A percentile compares a stretch with the other conserved stretches of the same genome.
phyloP scores from a whole-genome alignment of 176 grass and related monocot species.

The Triticum turgidum region DNA sequence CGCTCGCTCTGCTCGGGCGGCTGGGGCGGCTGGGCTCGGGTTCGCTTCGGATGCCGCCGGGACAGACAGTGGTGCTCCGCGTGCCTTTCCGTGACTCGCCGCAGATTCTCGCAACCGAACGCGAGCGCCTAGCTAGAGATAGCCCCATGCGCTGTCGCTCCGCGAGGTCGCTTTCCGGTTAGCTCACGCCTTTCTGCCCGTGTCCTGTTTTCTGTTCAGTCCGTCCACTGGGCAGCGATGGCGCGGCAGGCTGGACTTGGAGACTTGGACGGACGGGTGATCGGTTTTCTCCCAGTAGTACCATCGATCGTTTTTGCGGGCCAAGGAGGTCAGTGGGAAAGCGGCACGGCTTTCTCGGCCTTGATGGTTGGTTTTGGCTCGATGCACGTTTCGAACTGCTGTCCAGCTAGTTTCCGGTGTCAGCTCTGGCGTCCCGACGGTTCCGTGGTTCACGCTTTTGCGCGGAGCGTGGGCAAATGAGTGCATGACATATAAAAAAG shows the following conservation, averaged over 20 bases:
- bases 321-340: neutral
- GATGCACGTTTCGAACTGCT: neutral
- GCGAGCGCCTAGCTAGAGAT: too few relatives aligned
- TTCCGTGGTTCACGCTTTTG: neutral
- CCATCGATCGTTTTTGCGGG: neutral
- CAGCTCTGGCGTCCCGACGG: neutral
- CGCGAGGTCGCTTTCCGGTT: neutral
- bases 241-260: neutral
- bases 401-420: neutral
- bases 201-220: neutral
- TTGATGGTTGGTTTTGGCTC: too few relatives aligned
- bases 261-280: too few relatives aligned
- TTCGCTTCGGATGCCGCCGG: neutral
- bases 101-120: too few relatives aligned
- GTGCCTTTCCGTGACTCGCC: neutral
- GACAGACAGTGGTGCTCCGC: neutral
- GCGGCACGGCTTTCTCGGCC: neutral
- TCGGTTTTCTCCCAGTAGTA: neutral
- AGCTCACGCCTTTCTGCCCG: slow-evolving; percentile 1
- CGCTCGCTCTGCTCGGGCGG: too few relatives aligned
- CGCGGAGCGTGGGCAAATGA: too few relatives aligned
- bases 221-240: neutral
- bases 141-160: too few relatives aligned
- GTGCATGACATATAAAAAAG: too few relatives aligned
- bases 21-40: neutral